Evolutionary conservation across 768 basidiomycete genomes (phyloP).

Genomic region (Boletus eberwhitei): DNA sequence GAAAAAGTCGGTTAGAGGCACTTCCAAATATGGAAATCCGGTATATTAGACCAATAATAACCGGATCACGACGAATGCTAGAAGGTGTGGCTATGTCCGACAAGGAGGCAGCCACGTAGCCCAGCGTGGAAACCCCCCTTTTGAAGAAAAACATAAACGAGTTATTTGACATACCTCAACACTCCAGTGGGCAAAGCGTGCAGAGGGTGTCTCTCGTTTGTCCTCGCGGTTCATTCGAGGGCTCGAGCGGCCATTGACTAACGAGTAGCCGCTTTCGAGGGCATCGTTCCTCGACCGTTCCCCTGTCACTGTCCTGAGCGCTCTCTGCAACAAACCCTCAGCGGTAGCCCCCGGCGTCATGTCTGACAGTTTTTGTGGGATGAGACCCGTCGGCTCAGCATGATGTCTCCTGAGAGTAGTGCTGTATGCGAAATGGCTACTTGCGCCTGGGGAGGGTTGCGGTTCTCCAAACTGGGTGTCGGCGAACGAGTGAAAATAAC

Average conservation of each 20-base stretch:
- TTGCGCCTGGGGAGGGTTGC: constrained; percentile 60
- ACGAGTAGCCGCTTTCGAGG: constrained; percentile 40
- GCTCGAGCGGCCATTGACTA: constrained; percentile 23
- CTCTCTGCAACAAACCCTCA: constrained; percentile 48
- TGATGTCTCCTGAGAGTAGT: constrained; percentile 73
- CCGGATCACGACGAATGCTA: neutral
- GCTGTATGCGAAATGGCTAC: constrained; percentile 77
- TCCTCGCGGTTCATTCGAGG: constrained; percentile 29
- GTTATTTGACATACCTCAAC: constrained; percentile 50
- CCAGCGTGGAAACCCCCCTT: neutral
- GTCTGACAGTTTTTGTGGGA: constrained; percentile 39
- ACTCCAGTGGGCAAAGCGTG: constrained; percentile 63
- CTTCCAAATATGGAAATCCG: neutral
- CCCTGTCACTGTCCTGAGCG: constrained; percentile 34
- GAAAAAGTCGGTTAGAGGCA: constrained; percentile 3
- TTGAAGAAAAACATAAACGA: neutral
- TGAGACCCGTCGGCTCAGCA: constrained; percentile 37
- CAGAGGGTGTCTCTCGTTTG: constrained; percentile 53
- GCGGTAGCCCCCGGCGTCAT: constrained; percentile 38
- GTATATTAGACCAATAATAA: neutral
- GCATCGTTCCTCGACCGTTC: constrained; percentile 13
- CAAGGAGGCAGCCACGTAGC: neutral
- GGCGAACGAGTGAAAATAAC: constrained; percentile 68
- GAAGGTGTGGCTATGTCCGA: constrained; percentile 7
- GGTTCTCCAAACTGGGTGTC: constrained; percentile 45